Conservation (phyloP, 163 green algal genomes). For the Chloromonas sp. region DNA sequence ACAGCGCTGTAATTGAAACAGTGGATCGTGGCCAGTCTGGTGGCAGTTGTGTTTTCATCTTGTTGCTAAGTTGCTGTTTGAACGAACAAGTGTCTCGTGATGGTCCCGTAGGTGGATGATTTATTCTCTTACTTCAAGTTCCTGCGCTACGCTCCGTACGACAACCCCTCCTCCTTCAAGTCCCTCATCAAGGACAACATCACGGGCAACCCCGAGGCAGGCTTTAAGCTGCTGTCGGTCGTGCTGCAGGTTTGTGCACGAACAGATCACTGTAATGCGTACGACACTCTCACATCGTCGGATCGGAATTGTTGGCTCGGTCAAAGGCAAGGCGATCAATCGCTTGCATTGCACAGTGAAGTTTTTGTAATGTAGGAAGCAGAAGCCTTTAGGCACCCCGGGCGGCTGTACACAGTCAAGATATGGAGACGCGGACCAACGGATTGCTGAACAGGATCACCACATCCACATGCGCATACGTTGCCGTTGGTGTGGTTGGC, state of each 20-base stretch:
- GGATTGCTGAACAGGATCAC: too few relatives aligned
- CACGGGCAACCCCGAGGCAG: constrained; percentile 32
- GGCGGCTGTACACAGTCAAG: too few relatives aligned
- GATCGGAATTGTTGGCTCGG: not conserved
- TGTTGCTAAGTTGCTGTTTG: too few relatives aligned
- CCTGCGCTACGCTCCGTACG: constrained; percentile 73
- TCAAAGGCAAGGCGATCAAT: not conserved
- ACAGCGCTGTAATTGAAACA: too few relatives aligned
- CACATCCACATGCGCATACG: too few relatives aligned
- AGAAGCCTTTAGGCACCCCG: too few relatives aligned
- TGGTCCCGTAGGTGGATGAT: constrained; percentile 58
- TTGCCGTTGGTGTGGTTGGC: too few relatives aligned
- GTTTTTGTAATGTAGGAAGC: too few relatives aligned
- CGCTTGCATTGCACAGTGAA: too few relatives aligned
- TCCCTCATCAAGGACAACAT: constrained; percentile 63
- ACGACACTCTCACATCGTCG: not conserved
- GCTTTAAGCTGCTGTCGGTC: constrained; percentile 32
- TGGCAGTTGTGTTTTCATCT: too few relatives aligned
- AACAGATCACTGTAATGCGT: not conserved
- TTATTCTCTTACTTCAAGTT: constrained; percentile 84
- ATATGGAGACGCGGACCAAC: too few relatives aligned
- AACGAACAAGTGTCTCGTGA: not conserved
- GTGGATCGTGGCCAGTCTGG: too few relatives aligned
- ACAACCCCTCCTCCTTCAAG: constrained; percentile 57
- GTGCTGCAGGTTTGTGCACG: constrained; percentile 40